Percentiles rank a stretch among this genome's conserved stretches.
Conservation (phyloP, 352 stramenopile species). For the Pythium insidiosum region DNA sequence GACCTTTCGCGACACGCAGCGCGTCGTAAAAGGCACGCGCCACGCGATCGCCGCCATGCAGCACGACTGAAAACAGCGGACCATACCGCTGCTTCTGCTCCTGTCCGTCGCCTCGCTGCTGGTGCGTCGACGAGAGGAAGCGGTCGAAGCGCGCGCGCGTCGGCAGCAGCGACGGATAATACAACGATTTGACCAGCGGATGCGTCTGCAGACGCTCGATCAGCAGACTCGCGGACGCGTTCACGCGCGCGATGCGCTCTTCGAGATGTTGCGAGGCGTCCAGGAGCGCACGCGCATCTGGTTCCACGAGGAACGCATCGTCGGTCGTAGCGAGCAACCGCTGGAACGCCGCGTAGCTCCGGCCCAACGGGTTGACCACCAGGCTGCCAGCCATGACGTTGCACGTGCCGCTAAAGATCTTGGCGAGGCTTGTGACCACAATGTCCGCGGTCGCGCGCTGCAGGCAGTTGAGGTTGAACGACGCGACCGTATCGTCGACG, state of each 20-base stretch:
- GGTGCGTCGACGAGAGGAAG: conserved; percentile 37
- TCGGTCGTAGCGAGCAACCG: conserved; percentile 18
- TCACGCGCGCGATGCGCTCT: conserved; percentile 67
- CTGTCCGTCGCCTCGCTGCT: not conserved
- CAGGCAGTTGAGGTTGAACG: conserved; percentile 90
- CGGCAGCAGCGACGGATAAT: conserved; percentile 67
- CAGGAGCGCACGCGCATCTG: conserved; percentile 45
- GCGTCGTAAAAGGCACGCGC: conserved; percentile 86
- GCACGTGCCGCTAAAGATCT: conserved; percentile 89
- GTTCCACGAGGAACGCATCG: conserved; percentile 57
- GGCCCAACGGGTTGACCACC: conserved; percentile 73
- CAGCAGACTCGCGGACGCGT: conserved; percentile 67
- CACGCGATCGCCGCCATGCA: conserved; percentile 60
- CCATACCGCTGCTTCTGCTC: conserved; percentile 52
- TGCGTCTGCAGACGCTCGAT: conserved; percentile 60
- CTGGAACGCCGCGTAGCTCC: conserved; percentile 32
- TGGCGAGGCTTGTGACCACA: conserved; percentile 89
- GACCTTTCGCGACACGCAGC: conserved; percentile 77
- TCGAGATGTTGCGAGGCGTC: conserved; percentile 56
- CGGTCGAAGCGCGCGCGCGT: conserved; percentile 52
- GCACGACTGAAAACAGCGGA: conserved; percentile 82
- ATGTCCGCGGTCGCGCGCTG: conserved; percentile 71
- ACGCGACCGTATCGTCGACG: conserved; percentile 88
- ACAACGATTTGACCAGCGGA: conserved; percentile 77
- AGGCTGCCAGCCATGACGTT: conserved; percentile 90